phyloP scores from a whole-genome alignment of 2,329 filamentous ascomycete genomes.

The Pseudogymnoascus sp. region DNA sequence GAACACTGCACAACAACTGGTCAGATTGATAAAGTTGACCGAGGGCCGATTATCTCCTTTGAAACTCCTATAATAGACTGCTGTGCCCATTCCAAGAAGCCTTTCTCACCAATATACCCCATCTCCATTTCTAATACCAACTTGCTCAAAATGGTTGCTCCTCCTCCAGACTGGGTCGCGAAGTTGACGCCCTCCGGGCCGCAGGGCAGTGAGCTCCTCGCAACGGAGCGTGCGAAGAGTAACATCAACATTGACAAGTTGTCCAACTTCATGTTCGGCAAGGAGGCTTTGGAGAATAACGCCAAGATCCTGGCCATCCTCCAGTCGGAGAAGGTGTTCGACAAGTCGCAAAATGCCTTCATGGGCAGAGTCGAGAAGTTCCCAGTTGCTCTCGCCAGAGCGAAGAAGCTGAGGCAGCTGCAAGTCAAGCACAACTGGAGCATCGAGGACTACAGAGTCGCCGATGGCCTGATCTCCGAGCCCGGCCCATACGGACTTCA shows the following conservation, averaged over 20 bases:
- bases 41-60: not conserved
- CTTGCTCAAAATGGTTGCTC: constrained; percentile 1
- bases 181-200: constrained; percentile 57
- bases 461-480: constrained; percentile 65
- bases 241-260: constrained; percentile 61
- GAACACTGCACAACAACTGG: not conserved
- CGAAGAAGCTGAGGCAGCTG: constrained; percentile 62
- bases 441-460: constrained; percentile 54
- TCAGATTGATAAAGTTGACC: constrained; percentile 5
- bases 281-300: constrained; percentile 54
- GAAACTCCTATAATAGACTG: constrained; percentile 2
- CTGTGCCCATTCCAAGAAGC: not conserved
- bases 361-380: constrained; percentile 62
- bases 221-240: constrained; percentile 60
- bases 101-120: constrained; percentile 1
- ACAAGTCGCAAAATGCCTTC: constrained; percentile 74
- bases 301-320: constrained; percentile 57
- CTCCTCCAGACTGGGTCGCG: constrained; percentile 53
- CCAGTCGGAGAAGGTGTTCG: constrained; percentile 61
- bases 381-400: constrained; percentile 60
- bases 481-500: constrained; percentile 69
- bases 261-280: constrained; percentile 61
- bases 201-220: constrained; percentile 62
- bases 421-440: constrained; percentile 61
- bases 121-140: not conserved